phyloP scores from a whole-genome alignment of 2,329 filamentous ascomycete species.

The Calonectria pauciramosa region DNA sequence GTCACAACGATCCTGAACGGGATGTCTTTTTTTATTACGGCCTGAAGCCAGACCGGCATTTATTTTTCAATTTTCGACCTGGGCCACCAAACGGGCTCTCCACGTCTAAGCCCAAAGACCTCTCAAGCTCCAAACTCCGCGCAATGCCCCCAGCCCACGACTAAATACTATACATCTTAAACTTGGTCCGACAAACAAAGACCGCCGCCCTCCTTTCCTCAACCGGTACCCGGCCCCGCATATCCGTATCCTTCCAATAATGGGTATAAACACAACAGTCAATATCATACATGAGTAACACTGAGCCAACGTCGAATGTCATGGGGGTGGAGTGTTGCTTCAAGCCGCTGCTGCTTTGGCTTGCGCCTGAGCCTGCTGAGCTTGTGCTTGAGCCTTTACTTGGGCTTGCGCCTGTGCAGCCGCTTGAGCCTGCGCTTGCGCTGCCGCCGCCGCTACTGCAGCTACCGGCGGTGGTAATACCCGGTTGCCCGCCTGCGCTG shows the following conservation, averaged over 20 bases:
- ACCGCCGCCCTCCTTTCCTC: slow-evolving; percentile 25
- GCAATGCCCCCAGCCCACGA: slow-evolving; percentile 51
- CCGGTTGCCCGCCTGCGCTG: slow-evolving; percentile 41
- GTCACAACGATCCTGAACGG: slow-evolving; percentile 11
- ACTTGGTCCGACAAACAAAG: slow-evolving; percentile 26
- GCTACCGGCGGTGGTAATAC: slow-evolving; percentile 42
- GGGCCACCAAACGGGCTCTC: slow-evolving; percentile 42
- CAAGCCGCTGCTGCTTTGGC: slow-evolving; percentile 32
- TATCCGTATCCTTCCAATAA: slow-evolving; percentile 30
- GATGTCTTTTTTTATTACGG: slow-evolving; percentile 24
- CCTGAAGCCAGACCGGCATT: slow-evolving; percentile 35
- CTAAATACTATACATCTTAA: slow-evolving; percentile 43
- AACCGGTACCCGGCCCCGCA: neutral
- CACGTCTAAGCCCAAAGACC: slow-evolving; percentile 44
- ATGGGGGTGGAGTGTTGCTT: neutral
- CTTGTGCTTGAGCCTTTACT: slow-evolving; percentile 39
- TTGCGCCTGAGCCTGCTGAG: slow-evolving; percentile 40
- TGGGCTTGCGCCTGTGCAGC: slow-evolving; percentile 43
- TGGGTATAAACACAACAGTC: slow-evolving; percentile 46
- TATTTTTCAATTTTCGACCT: slow-evolving; percentile 44
- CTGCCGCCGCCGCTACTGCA: slow-evolving; percentile 28
- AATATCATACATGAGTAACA: slow-evolving; percentile 44
- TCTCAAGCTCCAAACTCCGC: slow-evolving; percentile 52
- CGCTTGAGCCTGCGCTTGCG: slow-evolving; percentile 34
- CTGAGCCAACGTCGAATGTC: slow-evolving; percentile 7